Evolutionary conservation across 139 green algal genomes (phyloP).

Genomic region (Chlorella vulgaris): DNA sequence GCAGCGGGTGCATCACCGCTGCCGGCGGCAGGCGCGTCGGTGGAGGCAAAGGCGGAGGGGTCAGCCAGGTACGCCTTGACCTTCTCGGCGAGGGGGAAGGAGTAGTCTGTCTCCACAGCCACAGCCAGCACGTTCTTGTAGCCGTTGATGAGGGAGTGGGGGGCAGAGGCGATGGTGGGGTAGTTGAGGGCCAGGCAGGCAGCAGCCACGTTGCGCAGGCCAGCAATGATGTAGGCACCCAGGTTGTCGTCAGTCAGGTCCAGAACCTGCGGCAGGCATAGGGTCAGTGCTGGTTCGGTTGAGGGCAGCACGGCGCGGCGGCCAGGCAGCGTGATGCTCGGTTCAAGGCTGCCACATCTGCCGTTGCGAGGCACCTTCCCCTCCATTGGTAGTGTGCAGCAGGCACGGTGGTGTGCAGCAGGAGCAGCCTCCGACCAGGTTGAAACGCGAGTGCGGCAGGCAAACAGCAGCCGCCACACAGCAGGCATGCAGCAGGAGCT

Average conservation of each 20-base stretch:
- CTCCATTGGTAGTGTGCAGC: too few relatives aligned
- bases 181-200: slow-evolving; percentile 85
- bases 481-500: neutral
- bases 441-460: too few relatives aligned
- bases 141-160: slow-evolving; percentile 94
- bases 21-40: slow-evolving; percentile 57
- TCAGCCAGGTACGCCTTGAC: slow-evolving; percentile 94
- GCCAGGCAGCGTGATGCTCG: too few relatives aligned
- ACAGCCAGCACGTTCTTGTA: slow-evolving; percentile 99
- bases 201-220: slow-evolving; percentile 87
- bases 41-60: slow-evolving; percentile 76
- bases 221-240: slow-evolving; percentile 59
- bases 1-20: slow-evolving; percentile 38
- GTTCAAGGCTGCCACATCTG: too few relatives aligned
- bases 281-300: too few relatives aligned
- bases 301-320: too few relatives aligned
- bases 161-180: slow-evolving; percentile 89
- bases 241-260: slow-evolving; percentile 97
- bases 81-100: slow-evolving; percentile 83
- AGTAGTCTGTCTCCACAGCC: slow-evolving; percentile 89
- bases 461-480: too few relatives aligned
- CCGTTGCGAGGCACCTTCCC: too few relatives aligned
- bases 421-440: too few relatives aligned
- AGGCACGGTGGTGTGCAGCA: too few relatives aligned
- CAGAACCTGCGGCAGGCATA: slow-evolving; percentile 65